Base-by-base conservation (phyloP, 2,329 filamentous ascomycete species). In the Fusarium robinianum region DNA sequence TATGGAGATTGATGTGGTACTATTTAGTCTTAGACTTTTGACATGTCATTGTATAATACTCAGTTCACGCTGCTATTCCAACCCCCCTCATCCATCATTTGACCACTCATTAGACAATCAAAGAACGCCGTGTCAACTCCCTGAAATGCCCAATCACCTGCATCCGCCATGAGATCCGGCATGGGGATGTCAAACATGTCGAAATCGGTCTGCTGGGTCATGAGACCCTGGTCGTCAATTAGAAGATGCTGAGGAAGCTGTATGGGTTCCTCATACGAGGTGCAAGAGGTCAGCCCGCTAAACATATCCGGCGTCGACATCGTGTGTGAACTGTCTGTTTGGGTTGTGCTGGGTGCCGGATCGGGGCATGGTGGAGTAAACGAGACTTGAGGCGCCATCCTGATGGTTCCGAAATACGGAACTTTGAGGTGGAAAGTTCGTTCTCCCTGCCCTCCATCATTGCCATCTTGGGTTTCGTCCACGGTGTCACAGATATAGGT, bases 121-220 rank as follows among this genome's bases (percentile, higher is more conserved):
- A 49, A 49, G 26, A 49, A 46, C 2, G 42, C 32, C 31, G 46
- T 39, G 24, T 50, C 46, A 9, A 46, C 46, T n/a, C 46, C 46
- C 12, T 50, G 46, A n/a, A 50, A 46, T 19, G 46, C 41, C 46
- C 41, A 50, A n/a, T 50, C 31, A 11, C 37, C 26, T 5, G 35
- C 27, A 8, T 27, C 42, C 5, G 46, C 41, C 9, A 27, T 39
- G 11, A 43, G 15, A 12, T 33, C 39, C n/a, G 38, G 38, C 33
- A 36, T 36, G 14, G 33, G 33, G 6, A 36, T n/a, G 19, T 36
- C 33, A 18, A 36, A 25, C 6, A 36, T 36, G 15, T 36, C 33
- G 14, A 36, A 14, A 9, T 25, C 33, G 6, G 16, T 18, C 15
- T 36, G 33, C 7, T 35, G 32, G 8, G 33, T 8, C 21, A 14